phyloP scores from a whole-genome alignment of 179 eudicot genomes.

The Heliamphora ciliata region DNA sequence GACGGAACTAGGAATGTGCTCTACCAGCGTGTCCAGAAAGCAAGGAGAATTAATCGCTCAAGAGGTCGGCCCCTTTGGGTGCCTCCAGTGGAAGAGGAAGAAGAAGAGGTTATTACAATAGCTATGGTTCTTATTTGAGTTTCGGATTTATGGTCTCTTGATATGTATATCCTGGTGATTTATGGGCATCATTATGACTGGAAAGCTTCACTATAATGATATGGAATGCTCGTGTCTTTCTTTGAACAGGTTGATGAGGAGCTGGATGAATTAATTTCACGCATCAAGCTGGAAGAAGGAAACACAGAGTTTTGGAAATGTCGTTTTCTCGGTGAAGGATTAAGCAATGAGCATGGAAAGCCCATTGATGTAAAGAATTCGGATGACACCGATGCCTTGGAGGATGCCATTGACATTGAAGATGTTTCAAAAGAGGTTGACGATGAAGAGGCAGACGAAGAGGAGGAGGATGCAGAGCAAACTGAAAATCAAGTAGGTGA shows the following conservation, averaged over 20 bases:
- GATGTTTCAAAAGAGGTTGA: slow-evolving; percentile 56
- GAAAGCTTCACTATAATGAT: slow-evolving; percentile 6
- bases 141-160: slow-evolving; percentile 1
- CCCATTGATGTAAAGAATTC: slow-evolving; percentile 32
- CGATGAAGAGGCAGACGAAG: slow-evolving; percentile 82
- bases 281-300: slow-evolving; percentile 86
- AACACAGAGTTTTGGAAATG: slow-evolving; percentile 95
- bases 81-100: slow-evolving; percentile 90
- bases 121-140: slow-evolving; percentile 3
- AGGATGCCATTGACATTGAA: slow-evolving; percentile 53
- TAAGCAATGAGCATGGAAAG: slow-evolving; percentile 39
- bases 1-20: slow-evolving; percentile 96
- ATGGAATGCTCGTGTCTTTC: background rate
- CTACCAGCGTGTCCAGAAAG: slow-evolving; percentile 95
- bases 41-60: slow-evolving; percentile 92
- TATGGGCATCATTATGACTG: background rate
- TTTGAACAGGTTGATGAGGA: slow-evolving; percentile 76
- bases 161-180: background rate
- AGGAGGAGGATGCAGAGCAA: slow-evolving; percentile 57
- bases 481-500: slow-evolving; percentile 51
- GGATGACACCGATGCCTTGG: slow-evolving; percentile 42
- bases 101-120: slow-evolving; percentile 66
- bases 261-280: slow-evolving; percentile 78
- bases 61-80: slow-evolving; percentile 98
- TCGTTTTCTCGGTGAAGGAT: slow-evolving; percentile 86